Conservation (phyloP, 208 protist species). For the Acanthamoeba quina region DNA sequence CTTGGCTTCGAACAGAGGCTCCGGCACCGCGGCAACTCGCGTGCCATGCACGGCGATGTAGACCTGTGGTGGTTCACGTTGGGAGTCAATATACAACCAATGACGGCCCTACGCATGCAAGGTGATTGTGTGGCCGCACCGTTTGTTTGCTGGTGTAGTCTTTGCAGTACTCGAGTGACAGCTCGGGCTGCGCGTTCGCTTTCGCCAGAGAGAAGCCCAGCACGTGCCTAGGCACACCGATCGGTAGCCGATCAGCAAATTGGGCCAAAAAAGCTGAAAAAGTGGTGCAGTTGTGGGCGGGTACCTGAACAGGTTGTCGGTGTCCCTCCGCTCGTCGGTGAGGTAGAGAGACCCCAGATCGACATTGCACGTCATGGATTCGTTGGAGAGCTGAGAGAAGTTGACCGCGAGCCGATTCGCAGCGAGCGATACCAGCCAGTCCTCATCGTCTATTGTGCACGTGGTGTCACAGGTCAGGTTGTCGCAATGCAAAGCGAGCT, state of each 20-base stretch:
- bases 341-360: slow-evolving; percentile 31
- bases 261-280: not conserved
- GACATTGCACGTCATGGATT: slow-evolving; percentile 66
- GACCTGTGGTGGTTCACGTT: not conserved
- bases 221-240: not conserved
- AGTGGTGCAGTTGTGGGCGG: not conserved
- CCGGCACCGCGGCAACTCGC: not conserved
- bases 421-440: slow-evolving; percentile 27
- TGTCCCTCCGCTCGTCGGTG: slow-evolving; percentile 32
- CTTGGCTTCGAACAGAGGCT: slow-evolving; percentile 49
- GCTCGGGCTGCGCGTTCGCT: not conserved
- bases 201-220: not conserved
- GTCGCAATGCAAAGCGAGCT: not conserved
- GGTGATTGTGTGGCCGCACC: not conserved
- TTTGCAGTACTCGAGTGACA: slow-evolving; percentile 40
- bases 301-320: slow-evolving; percentile 60
- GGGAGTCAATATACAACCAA: not conserved
- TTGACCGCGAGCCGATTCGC: slow-evolving; percentile 34
- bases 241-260: not conserved
- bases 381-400: slow-evolving; percentile 45
- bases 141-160: slow-evolving; percentile 42
- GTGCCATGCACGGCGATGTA: slow-evolving; percentile 1
- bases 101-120: not conserved
- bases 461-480: not conserved
- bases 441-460: not conserved